Evolutionary conservation across 2,329 filamentous ascomycete species (phyloP).

Genomic region (Venturia oleaginea): DNA sequence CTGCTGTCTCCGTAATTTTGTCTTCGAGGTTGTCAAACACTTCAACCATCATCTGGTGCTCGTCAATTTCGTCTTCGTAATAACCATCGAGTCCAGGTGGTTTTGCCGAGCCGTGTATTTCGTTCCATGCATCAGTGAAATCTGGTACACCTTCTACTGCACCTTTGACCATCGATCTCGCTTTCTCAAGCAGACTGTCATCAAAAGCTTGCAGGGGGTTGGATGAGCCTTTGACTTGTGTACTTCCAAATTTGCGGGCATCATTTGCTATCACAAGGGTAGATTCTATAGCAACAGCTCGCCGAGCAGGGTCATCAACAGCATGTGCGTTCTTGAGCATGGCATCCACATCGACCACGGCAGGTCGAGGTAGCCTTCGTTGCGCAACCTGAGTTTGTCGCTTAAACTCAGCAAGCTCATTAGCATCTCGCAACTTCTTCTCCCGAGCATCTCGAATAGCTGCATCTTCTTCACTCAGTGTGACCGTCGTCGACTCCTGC

Average conservation of each 20-base stretch:
- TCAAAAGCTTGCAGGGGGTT: slow-evolving; percentile 54
- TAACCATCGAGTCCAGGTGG: slow-evolving; percentile 77
- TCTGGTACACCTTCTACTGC: slow-evolving; percentile 54
- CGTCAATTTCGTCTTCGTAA: slow-evolving; percentile 64
- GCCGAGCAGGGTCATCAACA: slow-evolving; percentile 54
- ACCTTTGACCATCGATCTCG: slow-evolving; percentile 58
- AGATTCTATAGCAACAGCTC: slow-evolving; percentile 66
- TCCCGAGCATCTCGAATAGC: slow-evolving; percentile 69
- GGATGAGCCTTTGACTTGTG: slow-evolving; percentile 54
- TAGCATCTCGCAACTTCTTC: slow-evolving; percentile 51
- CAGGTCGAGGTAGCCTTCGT: slow-evolving; percentile 68
- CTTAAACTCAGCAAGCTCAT: slow-evolving; percentile 61
- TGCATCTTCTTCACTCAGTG: slow-evolving; percentile 44
- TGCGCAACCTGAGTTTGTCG: slow-evolving; percentile 90
- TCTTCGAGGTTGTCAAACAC: slow-evolving; percentile 71
- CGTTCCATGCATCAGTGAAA: slow-evolving; percentile 45
- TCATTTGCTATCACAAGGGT: slow-evolving; percentile 76
- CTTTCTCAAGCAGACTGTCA: slow-evolving; percentile 64
- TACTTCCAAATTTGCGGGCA: slow-evolving; percentile 62
- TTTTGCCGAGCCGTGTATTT: slow-evolving; percentile 36
- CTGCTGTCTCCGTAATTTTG: slow-evolving; percentile 62
- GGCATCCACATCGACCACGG: slow-evolving; percentile 58
- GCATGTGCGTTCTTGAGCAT: slow-evolving; percentile 56
- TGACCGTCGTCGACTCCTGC: slow-evolving; percentile 52
- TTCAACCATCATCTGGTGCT: slow-evolving; percentile 54